Conservation (phyloP, 2,329 filamentous ascomycete species). For the Colletotrichum echinochloae region DNA sequence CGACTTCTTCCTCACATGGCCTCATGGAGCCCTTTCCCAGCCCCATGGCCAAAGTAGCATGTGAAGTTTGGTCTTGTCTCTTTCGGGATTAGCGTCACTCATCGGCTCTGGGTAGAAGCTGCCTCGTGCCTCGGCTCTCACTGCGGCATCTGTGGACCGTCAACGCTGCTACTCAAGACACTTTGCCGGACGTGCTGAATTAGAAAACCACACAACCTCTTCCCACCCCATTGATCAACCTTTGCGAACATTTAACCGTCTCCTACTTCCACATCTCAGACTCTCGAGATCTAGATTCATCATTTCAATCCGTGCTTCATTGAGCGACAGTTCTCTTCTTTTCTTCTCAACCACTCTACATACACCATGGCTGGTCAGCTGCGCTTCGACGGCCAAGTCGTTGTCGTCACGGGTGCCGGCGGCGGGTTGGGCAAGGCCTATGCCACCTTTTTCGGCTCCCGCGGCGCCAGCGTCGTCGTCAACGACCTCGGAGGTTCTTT, state of each 20-base stretch:
- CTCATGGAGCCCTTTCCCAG: slow-evolving; percentile 26
- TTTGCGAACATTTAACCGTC: slow-evolving; percentile 1
- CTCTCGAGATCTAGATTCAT: not conserved
- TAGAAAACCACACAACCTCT: slow-evolving; percentile 28
- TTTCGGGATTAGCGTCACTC: slow-evolving; percentile 30
- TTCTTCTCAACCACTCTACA: slow-evolving; percentile 24
- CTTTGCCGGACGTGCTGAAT: slow-evolving; percentile 32
- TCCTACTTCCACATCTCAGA: not conserved
- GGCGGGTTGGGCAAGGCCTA: slow-evolving; percentile 85
- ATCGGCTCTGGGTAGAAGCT: slow-evolving; percentile 40
- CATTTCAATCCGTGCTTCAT: not conserved
- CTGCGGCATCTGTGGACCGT: slow-evolving; percentile 29
- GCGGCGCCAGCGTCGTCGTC: slow-evolving; percentile 94
- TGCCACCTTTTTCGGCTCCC: slow-evolving; percentile 89
- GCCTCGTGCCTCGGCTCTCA: slow-evolving; percentile 43
- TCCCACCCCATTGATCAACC: not conserved
- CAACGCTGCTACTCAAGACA: slow-evolving; percentile 29
- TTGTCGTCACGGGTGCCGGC: slow-evolving; percentile 85
- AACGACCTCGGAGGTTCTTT: slow-evolving; percentile 95
- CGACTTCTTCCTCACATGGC: slow-evolving; percentile 36
- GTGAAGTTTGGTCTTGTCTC: slow-evolving; percentile 28
- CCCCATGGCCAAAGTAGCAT: slow-evolving; percentile 31
- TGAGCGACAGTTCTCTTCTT: slow-evolving; percentile 13
- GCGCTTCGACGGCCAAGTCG: slow-evolving; percentile 86
- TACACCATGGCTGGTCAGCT: slow-evolving; percentile 73